phyloP scores from a whole-genome alignment of 306 rosid genomes.

The Neltuma alba region DNA sequence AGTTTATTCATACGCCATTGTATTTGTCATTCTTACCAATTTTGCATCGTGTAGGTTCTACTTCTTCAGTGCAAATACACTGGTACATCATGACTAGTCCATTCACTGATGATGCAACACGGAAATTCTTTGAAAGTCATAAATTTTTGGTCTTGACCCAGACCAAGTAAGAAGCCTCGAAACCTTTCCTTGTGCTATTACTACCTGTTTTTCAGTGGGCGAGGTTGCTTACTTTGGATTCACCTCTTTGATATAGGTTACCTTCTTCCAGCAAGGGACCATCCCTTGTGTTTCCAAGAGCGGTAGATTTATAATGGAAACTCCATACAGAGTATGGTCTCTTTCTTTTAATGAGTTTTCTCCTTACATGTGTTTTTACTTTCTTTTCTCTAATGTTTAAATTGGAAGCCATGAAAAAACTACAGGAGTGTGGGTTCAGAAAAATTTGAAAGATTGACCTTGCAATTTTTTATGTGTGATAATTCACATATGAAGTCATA shows the following conservation, averaged over 20 bases:
- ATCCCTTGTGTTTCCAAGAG: constrained; percentile 95
- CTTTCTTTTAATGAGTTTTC: constrained; percentile 30
- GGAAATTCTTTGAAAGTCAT: constrained; percentile 83
- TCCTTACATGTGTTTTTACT: constrained; percentile 9
- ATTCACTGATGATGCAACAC: constrained; percentile 90
- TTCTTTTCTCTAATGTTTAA: constrained; percentile 1
- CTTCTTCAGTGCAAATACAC: constrained; percentile 70
- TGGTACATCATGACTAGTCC: constrained; percentile 99
- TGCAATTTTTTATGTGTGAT: constrained; percentile 14
- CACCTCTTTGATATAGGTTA: constrained; percentile 61
- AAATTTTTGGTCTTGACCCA: constrained; percentile 87
- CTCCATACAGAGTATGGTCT: constrained; percentile 71
- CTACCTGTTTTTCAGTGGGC: constrained; percentile 10
- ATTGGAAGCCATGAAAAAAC: not conserved
- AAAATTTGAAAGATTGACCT: constrained; percentile 6
- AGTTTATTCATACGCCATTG: constrained; percentile 29
- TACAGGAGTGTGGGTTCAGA: constrained; percentile 14
- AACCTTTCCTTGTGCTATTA: not conserved
- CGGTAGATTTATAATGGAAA: constrained; percentile 94
- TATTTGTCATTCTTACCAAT: constrained; percentile 24
- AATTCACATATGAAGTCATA: constrained; percentile 7
- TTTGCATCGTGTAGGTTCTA: constrained; percentile 55
- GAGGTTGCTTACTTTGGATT: constrained; percentile 40
- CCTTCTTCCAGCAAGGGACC: constrained; percentile 97
- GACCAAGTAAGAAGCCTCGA: constrained; percentile 67